Conservation (phyloP, 257 asterid species). For the Parsonsia alboflavescens region DNA sequence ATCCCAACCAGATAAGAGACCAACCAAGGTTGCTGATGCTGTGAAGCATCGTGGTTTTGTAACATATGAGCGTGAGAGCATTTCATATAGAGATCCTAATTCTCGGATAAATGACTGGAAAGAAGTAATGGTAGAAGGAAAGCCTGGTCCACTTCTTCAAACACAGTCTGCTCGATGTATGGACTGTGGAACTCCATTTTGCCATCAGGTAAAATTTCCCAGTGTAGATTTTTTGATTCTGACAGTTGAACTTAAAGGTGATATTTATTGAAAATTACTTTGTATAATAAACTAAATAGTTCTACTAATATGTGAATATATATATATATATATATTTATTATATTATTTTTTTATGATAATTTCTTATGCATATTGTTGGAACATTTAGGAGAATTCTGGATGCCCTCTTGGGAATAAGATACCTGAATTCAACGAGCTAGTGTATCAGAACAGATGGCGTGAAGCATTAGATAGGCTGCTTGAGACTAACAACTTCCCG, state of each 20-base stretch:
- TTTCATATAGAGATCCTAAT: conserved; percentile 78
- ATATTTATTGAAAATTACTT: not conserved
- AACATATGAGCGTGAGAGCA: conserved; percentile 83
- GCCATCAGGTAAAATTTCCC: conserved; percentile 68
- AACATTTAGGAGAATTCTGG: conserved; percentile 84
- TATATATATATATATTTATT: no score
- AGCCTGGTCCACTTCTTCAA: conserved; percentile 83
- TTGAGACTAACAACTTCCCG: conserved; percentile 97
- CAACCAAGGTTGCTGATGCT: conserved; percentile 66
- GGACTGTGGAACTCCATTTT: conserved; percentile 99
- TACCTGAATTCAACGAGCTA: conserved; percentile 95
- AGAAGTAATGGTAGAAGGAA: conserved; percentile 78
- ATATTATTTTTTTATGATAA: no score
- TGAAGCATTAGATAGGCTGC: conserved; percentile 95
- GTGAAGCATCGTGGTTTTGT: conserved; percentile 86
- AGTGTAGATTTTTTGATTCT: not conserved
- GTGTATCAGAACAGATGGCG: conserved; percentile 99
- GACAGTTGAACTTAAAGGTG: not conserved
- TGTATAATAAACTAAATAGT: not conserved
- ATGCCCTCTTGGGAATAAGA: conserved; percentile 98
- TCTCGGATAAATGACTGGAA: conserved; percentile 82
- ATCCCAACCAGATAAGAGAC: conserved; percentile 43
- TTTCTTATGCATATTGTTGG: not conserved
- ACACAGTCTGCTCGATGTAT: conserved; percentile 99
- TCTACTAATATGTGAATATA: not conserved